phyloP scores from a whole-genome alignment of 192 early-diverging fungal genomes.

The Linnemannia elongata region DNA sequence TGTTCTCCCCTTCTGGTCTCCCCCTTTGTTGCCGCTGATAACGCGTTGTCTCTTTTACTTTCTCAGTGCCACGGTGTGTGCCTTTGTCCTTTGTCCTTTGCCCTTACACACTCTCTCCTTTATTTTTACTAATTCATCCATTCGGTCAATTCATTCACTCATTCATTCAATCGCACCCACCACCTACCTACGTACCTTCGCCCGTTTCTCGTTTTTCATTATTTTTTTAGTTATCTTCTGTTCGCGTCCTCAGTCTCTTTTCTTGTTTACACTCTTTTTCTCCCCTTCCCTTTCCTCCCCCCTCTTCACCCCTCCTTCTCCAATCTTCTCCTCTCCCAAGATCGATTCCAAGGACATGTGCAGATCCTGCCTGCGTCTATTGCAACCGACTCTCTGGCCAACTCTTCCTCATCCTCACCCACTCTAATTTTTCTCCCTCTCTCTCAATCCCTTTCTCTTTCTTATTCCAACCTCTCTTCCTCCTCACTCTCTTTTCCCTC shows the following conservation, averaged over 20 bases:
- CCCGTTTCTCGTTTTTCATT: neutral
- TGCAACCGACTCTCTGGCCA: conserved; percentile 3
- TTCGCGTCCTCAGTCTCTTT: neutral
- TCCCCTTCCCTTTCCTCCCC: neutral
- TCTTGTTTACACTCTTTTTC: neutral
- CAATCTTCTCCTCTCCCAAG: neutral
- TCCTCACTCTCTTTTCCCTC: neutral
- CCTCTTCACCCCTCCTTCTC: neutral
- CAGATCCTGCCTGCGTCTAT: conserved; percentile 7
- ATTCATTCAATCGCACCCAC: too few relatives aligned
- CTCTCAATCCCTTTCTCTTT: neutral
- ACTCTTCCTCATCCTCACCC: neutral
- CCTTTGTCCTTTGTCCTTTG: neutral
- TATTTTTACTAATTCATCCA: neutral
- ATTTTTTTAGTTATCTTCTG: neutral
- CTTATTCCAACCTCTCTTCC: neutral
- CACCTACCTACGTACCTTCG: neutral
- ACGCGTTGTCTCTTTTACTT: neutral
- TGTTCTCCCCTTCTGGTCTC: neutral
- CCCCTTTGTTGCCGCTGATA: neutral
- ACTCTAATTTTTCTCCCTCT: neutral
- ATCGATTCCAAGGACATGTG: conserved; percentile 3
- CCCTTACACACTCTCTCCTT: neutral
- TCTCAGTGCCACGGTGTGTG: neutral
- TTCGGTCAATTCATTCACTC: neutral